Base-by-base conservation (phyloP, 768 basidiomycete genomes). In the Collybiopsis confluens region DNA sequence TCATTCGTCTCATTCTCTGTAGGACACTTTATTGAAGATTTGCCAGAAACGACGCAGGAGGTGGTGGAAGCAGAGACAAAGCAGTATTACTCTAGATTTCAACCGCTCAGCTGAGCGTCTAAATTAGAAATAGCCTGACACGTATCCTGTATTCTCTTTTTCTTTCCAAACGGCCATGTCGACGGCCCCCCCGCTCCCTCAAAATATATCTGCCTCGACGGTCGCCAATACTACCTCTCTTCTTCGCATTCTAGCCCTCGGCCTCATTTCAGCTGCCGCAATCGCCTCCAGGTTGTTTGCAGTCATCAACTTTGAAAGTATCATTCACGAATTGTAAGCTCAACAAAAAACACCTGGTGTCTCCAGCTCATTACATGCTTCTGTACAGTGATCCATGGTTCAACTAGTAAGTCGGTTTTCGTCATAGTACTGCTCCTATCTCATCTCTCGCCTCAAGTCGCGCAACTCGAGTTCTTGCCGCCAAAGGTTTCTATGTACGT, bases 301-400 rank as follows among this genome's bases (percentile, higher is more conserved):
- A 59, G 97, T 99, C 63, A 75, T 98, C 58, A 92, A 98, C 62
- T 98, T 97, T 68, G 97, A 99, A 75, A 96, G 93, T 79, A 93
- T 99, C 63, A 98, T 99, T 63, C 96, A 98, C 70, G 97, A 98
- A 78, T 98, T 98, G 94, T 97, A 59, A 62, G 93, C n/a, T n/a
- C n/a, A n/a, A n/a, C n/a, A n/a, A n/a, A n/a, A n/a, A n/a, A n/a
- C n/a, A n/a, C n/a, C n/a, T n/a, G n/a, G n/a, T n/a, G n/a, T n/a
- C n/a, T n/a, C n/a, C n/a, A n/a, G n/a, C n/a, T n/a, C n/a, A n/a
- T n/a, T n/a, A n/a, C n/a, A 49, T 52, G 59, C 37, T 45, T 62
- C 28, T 54, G 43, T 56, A 61, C 65, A 96, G 94, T 66, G 95
- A 97, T 65, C 93, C 95, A 59, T 98, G 97, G 97, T 98, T 99